Conservation (phyloP, 352 stramenopile genomes). For the Aphanomyces stellatus region DNA sequence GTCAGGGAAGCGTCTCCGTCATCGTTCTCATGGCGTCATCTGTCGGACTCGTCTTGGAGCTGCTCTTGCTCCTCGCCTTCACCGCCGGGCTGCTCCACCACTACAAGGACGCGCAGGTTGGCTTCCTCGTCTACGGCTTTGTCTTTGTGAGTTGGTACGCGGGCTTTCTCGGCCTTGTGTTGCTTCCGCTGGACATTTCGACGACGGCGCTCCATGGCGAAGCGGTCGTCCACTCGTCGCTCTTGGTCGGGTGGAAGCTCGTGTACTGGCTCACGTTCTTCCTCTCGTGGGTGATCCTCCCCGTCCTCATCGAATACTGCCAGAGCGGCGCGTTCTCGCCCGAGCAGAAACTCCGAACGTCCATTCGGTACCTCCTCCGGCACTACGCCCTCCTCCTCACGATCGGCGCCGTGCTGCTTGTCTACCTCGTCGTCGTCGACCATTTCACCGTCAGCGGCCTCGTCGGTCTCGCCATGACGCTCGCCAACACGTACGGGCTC, state of each 20-base stretch:
- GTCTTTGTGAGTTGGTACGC: slow-evolving; percentile 53
- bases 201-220: not conserved
- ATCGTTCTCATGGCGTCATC: not conserved
- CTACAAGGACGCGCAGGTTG: slow-evolving; percentile 45
- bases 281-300: slow-evolving; percentile 53
- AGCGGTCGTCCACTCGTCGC: not conserved
- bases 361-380: slow-evolving; percentile 36
- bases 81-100: slow-evolving; percentile 48
- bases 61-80: slow-evolving; percentile 41
- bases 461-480: slow-evolving; percentile 45
- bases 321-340: slow-evolving; percentile 55
- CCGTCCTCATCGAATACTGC: slow-evolving; percentile 49
- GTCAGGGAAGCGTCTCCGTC: not conserved
- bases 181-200: slow-evolving; percentile 54
- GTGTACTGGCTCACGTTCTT: slow-evolving; percentile 62
- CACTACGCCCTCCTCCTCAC: slow-evolving; percentile 47
- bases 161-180: slow-evolving; percentile 47
- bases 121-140: slow-evolving; percentile 26
- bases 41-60: slow-evolving; percentile 21
- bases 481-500: slow-evolving; percentile 58
- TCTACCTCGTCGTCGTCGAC: slow-evolving; percentile 52
- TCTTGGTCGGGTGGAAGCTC: slow-evolving; percentile 34
- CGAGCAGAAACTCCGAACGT: slow-evolving; percentile 28
- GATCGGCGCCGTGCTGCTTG: slow-evolving; percentile 22
- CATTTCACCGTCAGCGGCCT: slow-evolving; percentile 45